Base-by-base conservation (phyloP, 208 protist genomes). In the Trypanosoma platydactyli region DNA sequence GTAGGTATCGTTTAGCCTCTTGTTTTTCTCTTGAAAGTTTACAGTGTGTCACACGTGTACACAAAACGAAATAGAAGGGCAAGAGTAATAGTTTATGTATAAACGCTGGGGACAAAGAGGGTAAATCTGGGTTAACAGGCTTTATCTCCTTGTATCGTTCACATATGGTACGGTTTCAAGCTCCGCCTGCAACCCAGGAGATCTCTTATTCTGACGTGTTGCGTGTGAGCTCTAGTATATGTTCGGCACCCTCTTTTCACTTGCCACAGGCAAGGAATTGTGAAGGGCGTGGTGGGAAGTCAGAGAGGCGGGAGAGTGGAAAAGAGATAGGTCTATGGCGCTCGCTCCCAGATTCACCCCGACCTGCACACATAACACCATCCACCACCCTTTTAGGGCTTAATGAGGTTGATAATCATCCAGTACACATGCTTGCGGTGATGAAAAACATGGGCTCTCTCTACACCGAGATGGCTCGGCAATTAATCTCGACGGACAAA, bases 381-480 rank as follows among this genome's bases (percentile, higher is more conserved):
- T 38, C 16, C 29, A 15, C 11, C 42, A 16, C 42, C 30, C 18
- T 3, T 1, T 9, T 27, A 38, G 44, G 3, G 18, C 33, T 5
- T 54, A 24, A 33, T 38, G 27, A 33, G 42, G 18, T 25, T 16
- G 16, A 33, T 29, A 5, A 6, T 15, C n/a, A 45, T 11, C 33
- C 0, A 27, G 30, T 30, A 59, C 64, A n/a, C 30, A 4, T 61
- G 3, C 53, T 69, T 22, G 64, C 64, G 3, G 42, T 61, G 30
- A 94, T 90, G 84, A 48, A 51, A 33, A 79, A 83, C 54, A 84
- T 83, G 35, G 88, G 88, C 33, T 86, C 81, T 22, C 81, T 94
- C 42, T 91, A 88, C 64, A 82, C 87, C 58, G 84, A 94, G 70
- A 78, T 94, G 73, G 68, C 78, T 4, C 70, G 75, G 33, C 84